Conservation (phyloP, 2,329 filamentous ascomycete genomes). For the Scorias spongiosa region DNA sequence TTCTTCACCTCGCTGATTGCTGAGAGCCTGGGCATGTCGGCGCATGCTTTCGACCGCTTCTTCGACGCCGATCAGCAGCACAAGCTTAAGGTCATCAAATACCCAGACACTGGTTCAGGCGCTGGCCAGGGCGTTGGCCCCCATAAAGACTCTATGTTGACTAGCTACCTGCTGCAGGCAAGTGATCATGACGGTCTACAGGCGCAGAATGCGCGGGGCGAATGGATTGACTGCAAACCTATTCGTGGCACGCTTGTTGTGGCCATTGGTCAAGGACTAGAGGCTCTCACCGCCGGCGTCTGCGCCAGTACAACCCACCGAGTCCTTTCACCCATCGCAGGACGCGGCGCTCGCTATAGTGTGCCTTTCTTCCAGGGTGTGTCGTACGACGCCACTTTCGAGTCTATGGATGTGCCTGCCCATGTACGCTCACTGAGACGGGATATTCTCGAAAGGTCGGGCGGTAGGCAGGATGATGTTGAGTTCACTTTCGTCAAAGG, state of each 20-base stretch:
- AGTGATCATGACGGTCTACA: slow-evolving; percentile 62
- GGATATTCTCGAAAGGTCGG: slow-evolving; percentile 40
- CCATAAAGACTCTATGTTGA: slow-evolving; percentile 76
- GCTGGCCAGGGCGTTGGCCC: slow-evolving; percentile 52
- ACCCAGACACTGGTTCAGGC: slow-evolving; percentile 47
- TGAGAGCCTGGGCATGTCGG: slow-evolving; percentile 61
- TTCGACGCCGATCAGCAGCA: slow-evolving; percentile 61
- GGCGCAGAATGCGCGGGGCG: slow-evolving; percentile 62
- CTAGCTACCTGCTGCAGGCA: slow-evolving; percentile 67
- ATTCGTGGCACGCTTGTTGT: slow-evolving; percentile 66
- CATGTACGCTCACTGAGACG: slow-evolving; percentile 47
- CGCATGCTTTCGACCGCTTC: slow-evolving; percentile 59
- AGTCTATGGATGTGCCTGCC: slow-evolving; percentile 55
- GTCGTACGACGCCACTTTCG: slow-evolving; percentile 62
- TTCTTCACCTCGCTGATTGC: slow-evolving; percentile 68
- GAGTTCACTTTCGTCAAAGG: slow-evolving; percentile 75
- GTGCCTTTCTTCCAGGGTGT: slow-evolving; percentile 86
- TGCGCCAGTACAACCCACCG: slow-evolving; percentile 70
- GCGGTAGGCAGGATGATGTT: slow-evolving; percentile 52
- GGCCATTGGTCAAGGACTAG: slow-evolving; percentile 73
- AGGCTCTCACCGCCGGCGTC: slow-evolving; percentile 70
- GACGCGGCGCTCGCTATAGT: slow-evolving; percentile 57
- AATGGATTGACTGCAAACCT: slow-evolving; percentile 73
- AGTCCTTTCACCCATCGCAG: slow-evolving; percentile 57
- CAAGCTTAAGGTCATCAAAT: slow-evolving; percentile 74